These are phyloP conservation scores for Rhodotorula diobovata DNA, from an alignment of 768 basidiomycete genomes.

Conservation along the genomic window DNA sequence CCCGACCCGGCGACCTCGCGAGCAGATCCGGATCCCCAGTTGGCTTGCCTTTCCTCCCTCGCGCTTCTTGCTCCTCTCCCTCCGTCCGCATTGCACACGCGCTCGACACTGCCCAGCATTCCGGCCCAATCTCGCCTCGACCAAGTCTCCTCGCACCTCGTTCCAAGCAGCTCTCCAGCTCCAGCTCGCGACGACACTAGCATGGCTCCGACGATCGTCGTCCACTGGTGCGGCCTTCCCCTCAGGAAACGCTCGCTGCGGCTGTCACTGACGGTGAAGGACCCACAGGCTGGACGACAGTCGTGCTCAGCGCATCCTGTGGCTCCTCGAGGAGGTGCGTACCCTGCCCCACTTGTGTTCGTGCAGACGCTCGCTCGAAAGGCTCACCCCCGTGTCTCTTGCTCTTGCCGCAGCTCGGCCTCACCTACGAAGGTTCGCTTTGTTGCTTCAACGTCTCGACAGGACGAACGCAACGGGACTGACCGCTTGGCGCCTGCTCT, in stretches of 20 bases:
- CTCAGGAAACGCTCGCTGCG: not conserved
- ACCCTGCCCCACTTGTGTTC: not conserved
- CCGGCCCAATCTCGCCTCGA: slow-evolving; percentile 8
- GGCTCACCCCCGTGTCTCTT: not conserved
- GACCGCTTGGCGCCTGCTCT: not conserved
- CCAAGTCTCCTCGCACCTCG: slow-evolving; percentile 16
- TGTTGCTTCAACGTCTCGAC: not conserved
- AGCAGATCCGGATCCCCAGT: not conserved
- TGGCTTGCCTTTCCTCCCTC: not conserved
- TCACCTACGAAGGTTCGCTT: slow-evolving; percentile 24
- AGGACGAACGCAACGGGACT: not conserved
- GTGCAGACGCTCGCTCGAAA: not conserved
- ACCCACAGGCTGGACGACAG: slow-evolving; percentile 27
- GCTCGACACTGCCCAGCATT: not conserved
- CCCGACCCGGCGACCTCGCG: not conserved
- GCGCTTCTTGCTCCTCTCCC: not conserved
- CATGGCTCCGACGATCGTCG: slow-evolving; percentile 10
- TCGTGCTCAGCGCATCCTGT: slow-evolving; percentile 31
- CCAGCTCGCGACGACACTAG: not conserved
- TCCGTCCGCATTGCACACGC: not conserved
- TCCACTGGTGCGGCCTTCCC: slow-evolving; percentile 16
- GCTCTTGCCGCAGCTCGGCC: slow-evolving; percentile 15
- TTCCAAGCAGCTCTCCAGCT: not conserved
- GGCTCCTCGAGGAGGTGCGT: slow-evolving; percentile 30
- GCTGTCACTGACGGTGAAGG: not conserved